Evolutionary conservation across 1,139 yeast species (phyloP).

Genomic region (Yamadazyma dendronema): DNA sequence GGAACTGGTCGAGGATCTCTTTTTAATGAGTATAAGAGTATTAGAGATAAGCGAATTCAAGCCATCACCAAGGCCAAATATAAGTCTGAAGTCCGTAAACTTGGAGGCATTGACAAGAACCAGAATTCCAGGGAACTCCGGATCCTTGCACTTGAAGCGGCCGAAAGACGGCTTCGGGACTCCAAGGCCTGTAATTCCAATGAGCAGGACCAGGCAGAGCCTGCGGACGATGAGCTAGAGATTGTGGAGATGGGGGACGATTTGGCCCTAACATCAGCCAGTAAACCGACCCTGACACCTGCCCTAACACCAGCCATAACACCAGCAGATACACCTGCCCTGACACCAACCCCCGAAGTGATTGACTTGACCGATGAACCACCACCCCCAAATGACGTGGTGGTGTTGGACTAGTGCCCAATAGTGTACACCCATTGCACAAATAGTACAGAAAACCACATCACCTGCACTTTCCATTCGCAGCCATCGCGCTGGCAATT

Average conservation of each 20-base stretch:
- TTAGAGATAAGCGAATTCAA: slow-evolving; percentile 39
- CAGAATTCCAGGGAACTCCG: slow-evolving; percentile 27
- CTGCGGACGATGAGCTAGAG: slow-evolving; percentile 35
- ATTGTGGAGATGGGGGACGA: slow-evolving; percentile 1
- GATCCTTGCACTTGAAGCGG: slow-evolving; percentile 62
- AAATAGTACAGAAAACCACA: too few species aligned
- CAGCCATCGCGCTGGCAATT: neutral
- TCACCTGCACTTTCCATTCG: neutral
- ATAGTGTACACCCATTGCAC: too few species aligned
- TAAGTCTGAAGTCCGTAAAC: slow-evolving; percentile 36
- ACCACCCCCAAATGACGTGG: too few species aligned
- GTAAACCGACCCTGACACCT: too few species aligned
- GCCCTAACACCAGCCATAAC: too few species aligned
- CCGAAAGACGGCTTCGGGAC: slow-evolving; percentile 61
- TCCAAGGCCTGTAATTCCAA: slow-evolving; percentile 49
- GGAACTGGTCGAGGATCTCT: slow-evolving; percentile 35
- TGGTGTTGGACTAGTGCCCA: too few species aligned
- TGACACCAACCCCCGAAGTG: too few species aligned
- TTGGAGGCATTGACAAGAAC: slow-evolving; percentile 22
- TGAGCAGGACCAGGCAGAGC: slow-evolving; percentile 23
- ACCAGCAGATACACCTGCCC: too few species aligned
- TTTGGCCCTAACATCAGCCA: neutral
- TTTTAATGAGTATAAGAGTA: slow-evolving; percentile 21
- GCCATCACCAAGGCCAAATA: slow-evolving; percentile 37
- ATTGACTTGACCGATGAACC: too few species aligned